phyloP scores from a whole-genome alignment of 2,329 filamentous ascomycete species.

The Helminthosporium solani region DNA sequence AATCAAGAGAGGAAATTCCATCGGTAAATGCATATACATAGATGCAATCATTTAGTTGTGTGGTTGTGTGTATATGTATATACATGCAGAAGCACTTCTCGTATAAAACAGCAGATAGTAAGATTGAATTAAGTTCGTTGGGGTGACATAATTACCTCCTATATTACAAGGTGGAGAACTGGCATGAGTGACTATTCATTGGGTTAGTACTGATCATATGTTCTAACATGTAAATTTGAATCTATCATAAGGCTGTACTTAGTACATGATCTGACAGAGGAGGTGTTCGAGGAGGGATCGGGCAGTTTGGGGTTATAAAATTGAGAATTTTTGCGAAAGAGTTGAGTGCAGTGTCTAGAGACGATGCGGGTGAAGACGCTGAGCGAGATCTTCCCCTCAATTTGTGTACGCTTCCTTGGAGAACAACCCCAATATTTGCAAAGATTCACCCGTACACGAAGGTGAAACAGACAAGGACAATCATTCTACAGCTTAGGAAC shows the following conservation, averaged over 20 bases:
- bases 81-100: no score
- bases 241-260: constrained; percentile 70
- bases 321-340: constrained; percentile 62
- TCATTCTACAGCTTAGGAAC: constrained; percentile 64
- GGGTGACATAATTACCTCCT: no score
- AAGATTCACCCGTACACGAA: constrained; percentile 57
- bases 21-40: no score
- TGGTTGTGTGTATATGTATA: no score
- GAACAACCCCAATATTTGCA: not conserved
- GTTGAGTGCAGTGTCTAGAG: constrained; percentile 54
- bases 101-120: no score
- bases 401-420: no score
- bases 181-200: constrained; percentile 73
- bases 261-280: constrained; percentile 42
- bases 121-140: no score
- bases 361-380: constrained; percentile 61
- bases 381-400: constrained; percentile 41
- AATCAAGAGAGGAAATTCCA: no score
- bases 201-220: constrained; percentile 69
- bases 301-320: constrained; percentile 51
- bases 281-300: constrained; percentile 32
- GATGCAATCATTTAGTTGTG: no score
- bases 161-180: no score
- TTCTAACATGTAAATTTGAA: constrained; percentile 64
- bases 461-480: constrained; percentile 54